phyloP scores from a whole-genome alignment of 2,329 filamentous ascomycete species.

The Penicillium freii region DNA sequence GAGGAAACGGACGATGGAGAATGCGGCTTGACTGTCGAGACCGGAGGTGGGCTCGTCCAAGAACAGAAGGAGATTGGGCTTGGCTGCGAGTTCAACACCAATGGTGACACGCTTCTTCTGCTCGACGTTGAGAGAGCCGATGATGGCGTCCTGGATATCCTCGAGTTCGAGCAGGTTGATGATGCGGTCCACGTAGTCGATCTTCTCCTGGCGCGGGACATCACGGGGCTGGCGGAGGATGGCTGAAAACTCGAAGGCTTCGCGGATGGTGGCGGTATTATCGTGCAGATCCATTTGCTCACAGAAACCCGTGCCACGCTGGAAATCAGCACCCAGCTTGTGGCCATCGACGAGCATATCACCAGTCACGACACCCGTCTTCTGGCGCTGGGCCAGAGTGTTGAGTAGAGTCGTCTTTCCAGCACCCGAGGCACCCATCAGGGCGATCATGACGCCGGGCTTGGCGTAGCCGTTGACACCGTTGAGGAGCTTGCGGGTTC shows the following conservation, averaged over 20 bases:
- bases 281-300: conserved; percentile 73
- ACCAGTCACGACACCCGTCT: conserved; percentile 61
- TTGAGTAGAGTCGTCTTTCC: conserved; percentile 83
- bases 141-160: conserved; percentile 65
- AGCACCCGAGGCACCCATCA: conserved; percentile 78
- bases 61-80: conserved; percentile 66
- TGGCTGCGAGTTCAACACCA: conserved; percentile 69
- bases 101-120: conserved; percentile 71
- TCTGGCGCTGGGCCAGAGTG: conserved; percentile 71
- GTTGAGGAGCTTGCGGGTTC: conserved; percentile 62
- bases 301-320: conserved; percentile 68
- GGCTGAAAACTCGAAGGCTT: conserved; percentile 68
- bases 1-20: conserved; percentile 65
- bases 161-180: conserved; percentile 64
- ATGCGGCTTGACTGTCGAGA: conserved; percentile 67
- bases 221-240: conserved; percentile 60
- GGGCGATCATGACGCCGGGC: conserved; percentile 73
- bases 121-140: conserved; percentile 64
- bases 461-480: conserved; percentile 74
- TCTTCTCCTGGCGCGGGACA: conserved; percentile 58
- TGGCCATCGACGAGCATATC: conserved; percentile 71
- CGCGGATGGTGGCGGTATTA: conserved; percentile 63
- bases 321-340: conserved; percentile 61
- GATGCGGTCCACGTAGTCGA: conserved; percentile 65
- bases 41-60: conserved; percentile 71